Conservation (phyloP, 2,329 filamentous ascomycete genomes). For the Cordyceps farinosa region DNA sequence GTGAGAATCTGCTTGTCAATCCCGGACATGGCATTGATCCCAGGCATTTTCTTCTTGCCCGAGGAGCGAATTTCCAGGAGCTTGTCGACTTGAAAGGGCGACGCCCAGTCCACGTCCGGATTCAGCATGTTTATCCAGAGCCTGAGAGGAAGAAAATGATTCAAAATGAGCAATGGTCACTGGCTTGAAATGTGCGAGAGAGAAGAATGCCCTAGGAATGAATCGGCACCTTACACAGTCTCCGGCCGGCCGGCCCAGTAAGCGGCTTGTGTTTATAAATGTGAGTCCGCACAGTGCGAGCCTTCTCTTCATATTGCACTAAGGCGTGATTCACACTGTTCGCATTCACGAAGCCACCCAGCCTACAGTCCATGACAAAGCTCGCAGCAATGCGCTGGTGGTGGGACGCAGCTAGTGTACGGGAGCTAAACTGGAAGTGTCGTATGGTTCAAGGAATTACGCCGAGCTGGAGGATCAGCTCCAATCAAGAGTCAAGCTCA, state of each 20-base stretch:
- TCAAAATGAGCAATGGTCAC: background rate
- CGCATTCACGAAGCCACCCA: background rate
- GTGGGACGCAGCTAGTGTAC: background rate
- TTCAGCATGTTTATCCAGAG: slow-evolving; percentile 14
- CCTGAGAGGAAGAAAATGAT: background rate
- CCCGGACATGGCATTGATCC: slow-evolving; percentile 49
- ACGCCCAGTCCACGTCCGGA: slow-evolving; percentile 35
- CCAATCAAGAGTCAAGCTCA: background rate
- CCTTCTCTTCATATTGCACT: background rate
- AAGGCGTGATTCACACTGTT: background rate
- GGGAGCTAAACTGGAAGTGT: background rate
- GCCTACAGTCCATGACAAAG: background rate
- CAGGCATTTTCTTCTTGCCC: slow-evolving; percentile 52
- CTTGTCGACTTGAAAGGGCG: slow-evolving; percentile 44
- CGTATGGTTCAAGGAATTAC: background rate
- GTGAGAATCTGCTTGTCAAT: slow-evolving; percentile 51
- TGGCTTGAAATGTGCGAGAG: slow-evolving; percentile 1
- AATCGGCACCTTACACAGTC: slow-evolving; percentile 9
- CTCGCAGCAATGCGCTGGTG: background rate
- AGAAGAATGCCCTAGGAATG: background rate
- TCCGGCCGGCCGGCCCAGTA: background rate
- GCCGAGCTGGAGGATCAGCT: background rate
- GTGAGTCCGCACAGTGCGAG: slow-evolving; percentile 15
- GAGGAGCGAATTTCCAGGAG: slow-evolving; percentile 56
- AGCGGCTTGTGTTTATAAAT: background rate